Base-by-base conservation (phyloP, 305 asterid species). In the Plantago coronopus region DNA sequence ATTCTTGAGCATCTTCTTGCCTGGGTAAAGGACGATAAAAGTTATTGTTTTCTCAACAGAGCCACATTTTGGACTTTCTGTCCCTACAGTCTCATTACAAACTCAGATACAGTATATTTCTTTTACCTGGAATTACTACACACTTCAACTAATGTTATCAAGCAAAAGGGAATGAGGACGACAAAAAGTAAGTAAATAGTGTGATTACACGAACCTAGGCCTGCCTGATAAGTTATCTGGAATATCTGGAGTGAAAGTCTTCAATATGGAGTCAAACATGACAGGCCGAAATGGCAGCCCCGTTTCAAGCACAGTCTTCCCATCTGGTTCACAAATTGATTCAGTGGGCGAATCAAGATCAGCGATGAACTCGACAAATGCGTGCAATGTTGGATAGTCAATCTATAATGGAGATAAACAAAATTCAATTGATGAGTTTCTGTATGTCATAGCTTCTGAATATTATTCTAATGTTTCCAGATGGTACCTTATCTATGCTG, bases 1-100 rank as follows among this genome's bases (percentile, higher is more conserved):
- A 88, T 80, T 88, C 96, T 74, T 88, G 95, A 48, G 95, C 96
- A 80, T 88, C 95, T 78, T 88, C 96, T 78, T 88, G 95, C 78
- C 96, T 88, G 83, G 48, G 29, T 21, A 5, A 23, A 34, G 17
- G 23, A 15, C 22, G 25, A 60, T 17, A 37, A 60, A 56, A 57
- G 61, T 57, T 44, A 46, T 47, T 17, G 31, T 13, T 22, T 17
- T 27, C 62, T 19, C 27, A 56, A 20, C 43, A 48, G 38, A 55
- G 44, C 23, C 40, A 42, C 13, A 2, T 34, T 9, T 34, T 34
- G 11, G 12, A 9, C 19, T 14, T 43, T 27, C 57, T n/a, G 37
- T 23, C 43, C 37, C 23, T 45, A 23, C 9, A 51, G 57, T 37
- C 17, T 50, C 44, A 17, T 38, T 9, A 20, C 46, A 37, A 54